phyloP scores from a whole-genome alignment of 2,329 filamentous ascomycete species.

The Lachnellula hyalina region DNA sequence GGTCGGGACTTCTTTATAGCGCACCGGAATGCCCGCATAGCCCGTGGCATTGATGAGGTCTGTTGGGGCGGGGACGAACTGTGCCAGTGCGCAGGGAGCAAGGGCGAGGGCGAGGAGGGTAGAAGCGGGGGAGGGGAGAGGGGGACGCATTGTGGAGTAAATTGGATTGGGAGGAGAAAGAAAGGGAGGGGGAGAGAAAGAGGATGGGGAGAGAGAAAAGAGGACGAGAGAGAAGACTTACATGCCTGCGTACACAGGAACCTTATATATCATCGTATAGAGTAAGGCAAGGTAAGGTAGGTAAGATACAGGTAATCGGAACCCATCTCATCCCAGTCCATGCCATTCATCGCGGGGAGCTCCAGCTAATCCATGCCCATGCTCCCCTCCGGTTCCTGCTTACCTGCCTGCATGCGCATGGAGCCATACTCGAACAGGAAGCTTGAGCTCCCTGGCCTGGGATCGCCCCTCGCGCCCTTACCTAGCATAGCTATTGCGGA shows the following conservation, averaged over 20 bases:
- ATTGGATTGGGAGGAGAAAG: neutral
- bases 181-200: neutral
- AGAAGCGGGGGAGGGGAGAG: neutral
- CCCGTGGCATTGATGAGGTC: slow-evolving; percentile 34
- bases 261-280: too few species aligned
- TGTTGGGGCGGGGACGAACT: slow-evolving; percentile 35
- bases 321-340: neutral
- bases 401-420: neutral
- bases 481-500: too few species aligned
- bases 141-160: neutral
- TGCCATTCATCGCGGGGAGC: neutral
- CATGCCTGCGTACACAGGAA: neutral
- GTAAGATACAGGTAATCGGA: too few species aligned
- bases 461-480: too few species aligned
- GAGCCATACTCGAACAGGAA: neutral
- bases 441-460: neutral
- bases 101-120: neutral
- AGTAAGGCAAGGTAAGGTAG: too few species aligned
- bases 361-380: neutral
- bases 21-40: slow-evolving; percentile 37
- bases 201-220: neutral
- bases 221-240: neutral
- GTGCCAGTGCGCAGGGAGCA: slow-evolving; percentile 14
- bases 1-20: slow-evolving; percentile 43
- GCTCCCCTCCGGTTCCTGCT: neutral